Conservation (phyloP, 495 filamentous ascomycete species). For the Penicillium parvum region DNA sequence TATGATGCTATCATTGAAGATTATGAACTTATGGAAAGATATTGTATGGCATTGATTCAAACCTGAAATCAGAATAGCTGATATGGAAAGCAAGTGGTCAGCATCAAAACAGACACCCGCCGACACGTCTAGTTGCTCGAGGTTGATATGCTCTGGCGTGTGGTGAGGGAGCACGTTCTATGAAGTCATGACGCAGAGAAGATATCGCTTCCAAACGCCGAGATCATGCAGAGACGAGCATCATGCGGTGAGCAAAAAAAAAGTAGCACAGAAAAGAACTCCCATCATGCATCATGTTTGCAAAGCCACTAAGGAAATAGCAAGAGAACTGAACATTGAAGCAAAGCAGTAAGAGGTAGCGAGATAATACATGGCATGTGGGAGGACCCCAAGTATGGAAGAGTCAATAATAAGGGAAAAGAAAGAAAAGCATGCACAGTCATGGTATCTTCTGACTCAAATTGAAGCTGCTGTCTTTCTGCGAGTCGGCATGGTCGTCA, state of each 20-base stretch:
- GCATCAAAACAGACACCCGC: too few relatives aligned
- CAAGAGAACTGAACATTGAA: background rate
- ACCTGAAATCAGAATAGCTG: too few relatives aligned
- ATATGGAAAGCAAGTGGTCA: too few relatives aligned
- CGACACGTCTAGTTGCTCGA: background rate
- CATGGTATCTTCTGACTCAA: constrained; percentile 3
- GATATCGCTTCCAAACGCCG: background rate
- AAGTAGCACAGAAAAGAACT: constrained; percentile 10
- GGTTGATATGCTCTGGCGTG: background rate
- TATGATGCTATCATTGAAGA: too few relatives aligned
- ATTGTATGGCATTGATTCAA: too few relatives aligned
- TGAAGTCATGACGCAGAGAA: background rate
- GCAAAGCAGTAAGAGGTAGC: constrained; percentile 1
- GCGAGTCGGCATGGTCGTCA: constrained; percentile 10
- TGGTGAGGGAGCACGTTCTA: background rate
- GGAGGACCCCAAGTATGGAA: background rate
- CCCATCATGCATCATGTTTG: constrained; percentile 14
- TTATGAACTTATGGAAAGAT: too few relatives aligned
- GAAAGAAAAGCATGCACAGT: constrained; percentile 2
- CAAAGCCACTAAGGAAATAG: constrained; percentile 1
- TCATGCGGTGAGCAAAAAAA: constrained; percentile 8
- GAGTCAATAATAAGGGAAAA: background rate
- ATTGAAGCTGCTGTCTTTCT: background rate
- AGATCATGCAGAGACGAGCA: background rate
- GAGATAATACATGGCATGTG: constrained; percentile 12